These are phyloP conservation scores for Herpotrichia juniperi DNA, from an alignment of 2,329 filamentous ascomycete genomes.

Conservation along the genomic window DNA sequence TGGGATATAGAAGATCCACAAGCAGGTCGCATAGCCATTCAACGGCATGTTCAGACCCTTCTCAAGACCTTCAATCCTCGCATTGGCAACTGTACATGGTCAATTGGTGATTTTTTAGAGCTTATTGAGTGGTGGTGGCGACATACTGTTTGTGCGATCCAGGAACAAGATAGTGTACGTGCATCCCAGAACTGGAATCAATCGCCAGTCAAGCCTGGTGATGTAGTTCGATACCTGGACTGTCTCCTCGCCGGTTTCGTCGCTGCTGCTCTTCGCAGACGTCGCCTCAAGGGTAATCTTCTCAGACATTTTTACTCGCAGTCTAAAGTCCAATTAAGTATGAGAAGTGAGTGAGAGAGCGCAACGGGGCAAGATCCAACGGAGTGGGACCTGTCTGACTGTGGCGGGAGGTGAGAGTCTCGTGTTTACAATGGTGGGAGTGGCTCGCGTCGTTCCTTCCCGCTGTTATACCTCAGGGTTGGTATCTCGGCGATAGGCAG, in stretches of 20 bases:
- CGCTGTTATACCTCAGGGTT: background rate
- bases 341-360: background rate
- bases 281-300: slow-evolving; percentile 20
- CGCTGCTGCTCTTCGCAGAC: slow-evolving; percentile 19
- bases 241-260: slow-evolving; percentile 10
- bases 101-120: slow-evolving; percentile 1
- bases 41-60: slow-evolving; percentile 67
- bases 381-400: background rate
- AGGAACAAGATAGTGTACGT: slow-evolving; percentile 77
- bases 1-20: slow-evolving; percentile 86
- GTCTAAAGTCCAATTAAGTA: background rate
- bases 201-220: slow-evolving; percentile 63
- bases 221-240: slow-evolving; percentile 52
- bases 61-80: slow-evolving; percentile 60
- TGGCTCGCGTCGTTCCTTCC: background rate
- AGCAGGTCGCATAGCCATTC: slow-evolving; percentile 71
- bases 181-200: slow-evolving; percentile 70
- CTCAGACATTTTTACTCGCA: slow-evolving; percentile 15
- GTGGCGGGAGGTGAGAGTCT: background rate
- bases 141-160: slow-evolving; percentile 64
- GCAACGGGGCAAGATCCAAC: background rate
- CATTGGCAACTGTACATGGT: slow-evolving; percentile 66
- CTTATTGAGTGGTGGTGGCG: background rate
- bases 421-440: background rate
- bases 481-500: background rate